These are phyloP conservation scores for Linanthus parryae DNA, from an alignment of 148 eudicot species.

Conservation along the genomic window DNA sequence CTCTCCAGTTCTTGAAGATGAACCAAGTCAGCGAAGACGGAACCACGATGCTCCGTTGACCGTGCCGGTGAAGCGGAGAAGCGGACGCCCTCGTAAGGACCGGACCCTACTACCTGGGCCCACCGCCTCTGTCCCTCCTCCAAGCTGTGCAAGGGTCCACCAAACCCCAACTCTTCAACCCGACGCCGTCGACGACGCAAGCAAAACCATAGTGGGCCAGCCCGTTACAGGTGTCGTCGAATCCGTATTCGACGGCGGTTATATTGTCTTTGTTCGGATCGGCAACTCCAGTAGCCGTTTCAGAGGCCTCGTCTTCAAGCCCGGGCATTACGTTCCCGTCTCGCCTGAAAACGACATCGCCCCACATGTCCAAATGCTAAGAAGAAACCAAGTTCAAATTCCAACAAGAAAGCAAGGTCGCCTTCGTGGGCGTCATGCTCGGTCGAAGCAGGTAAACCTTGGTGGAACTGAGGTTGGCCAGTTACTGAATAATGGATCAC, in stretches of 20 bases:
- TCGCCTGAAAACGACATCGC: conserved; percentile 51
- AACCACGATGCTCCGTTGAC: conserved; percentile 19
- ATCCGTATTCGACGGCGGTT: conserved; percentile 48
- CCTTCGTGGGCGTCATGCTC: conserved; percentile 16
- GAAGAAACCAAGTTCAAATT: conserved; percentile 40
- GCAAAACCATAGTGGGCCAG: conserved; percentile 31
- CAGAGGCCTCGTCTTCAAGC: conserved; percentile 53
- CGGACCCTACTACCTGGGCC: conserved; percentile 20
- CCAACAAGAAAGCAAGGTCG: conserved; percentile 25
- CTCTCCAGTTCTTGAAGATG: conserved; percentile 29
- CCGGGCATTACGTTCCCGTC: conserved; percentile 51
- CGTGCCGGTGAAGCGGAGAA: conserved; percentile 44
- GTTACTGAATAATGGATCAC: conserved; percentile 26
- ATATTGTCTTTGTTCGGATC: conserved; percentile 39
- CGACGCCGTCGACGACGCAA: conserved; percentile 13
- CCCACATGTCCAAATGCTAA: conserved; percentile 42
- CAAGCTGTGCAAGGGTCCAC: conserved; percentile 17
- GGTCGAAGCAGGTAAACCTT: conserved; percentile 21
- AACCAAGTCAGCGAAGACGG: conserved; percentile 33
- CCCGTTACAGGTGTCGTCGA: conserved; percentile 44
- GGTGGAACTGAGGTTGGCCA: conserved; percentile 3
- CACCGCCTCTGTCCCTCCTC: conserved; percentile 21
- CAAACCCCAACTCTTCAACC: conserved; percentile 12
- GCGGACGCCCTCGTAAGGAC: conserved; percentile 93
- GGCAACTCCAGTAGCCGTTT: conserved; percentile 50